Percentiles rank a stretch among this genome's conserved stretches.
phyloP scores from a whole-genome alignment of 257 asterid genomes.

The Jacaranda copaia region DNA sequence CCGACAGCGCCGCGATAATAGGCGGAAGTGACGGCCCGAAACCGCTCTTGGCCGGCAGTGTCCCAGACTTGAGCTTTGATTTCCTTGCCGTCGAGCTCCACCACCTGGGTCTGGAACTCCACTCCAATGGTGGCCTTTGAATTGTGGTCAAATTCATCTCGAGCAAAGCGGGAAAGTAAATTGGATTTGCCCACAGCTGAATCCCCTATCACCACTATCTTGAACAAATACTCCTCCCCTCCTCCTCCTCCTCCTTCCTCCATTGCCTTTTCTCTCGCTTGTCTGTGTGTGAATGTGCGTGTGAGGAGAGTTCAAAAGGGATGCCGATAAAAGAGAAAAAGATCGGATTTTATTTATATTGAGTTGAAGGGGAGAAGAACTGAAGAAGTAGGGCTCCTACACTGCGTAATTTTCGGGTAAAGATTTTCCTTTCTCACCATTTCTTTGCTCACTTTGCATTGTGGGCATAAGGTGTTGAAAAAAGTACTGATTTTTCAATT shows the following conservation, averaged over 20 bases:
- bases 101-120: constrained; percentile 81
- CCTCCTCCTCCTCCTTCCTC: constrained; percentile 55
- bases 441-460: not conserved
- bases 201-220: constrained; percentile 69
- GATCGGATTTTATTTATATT: constrained; percentile 6
- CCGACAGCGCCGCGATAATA: constrained; percentile 84
- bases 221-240: constrained; percentile 68
- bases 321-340: not conserved
- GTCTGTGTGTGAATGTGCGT: constrained; percentile 2
- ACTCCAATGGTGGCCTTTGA: constrained; percentile 80
- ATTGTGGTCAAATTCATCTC: constrained; percentile 75
- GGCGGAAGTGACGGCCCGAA: constrained; percentile 80
- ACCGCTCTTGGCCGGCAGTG: constrained; percentile 82
- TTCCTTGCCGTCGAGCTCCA: constrained; percentile 68
- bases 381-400: not conserved
- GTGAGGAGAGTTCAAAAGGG: not conserved
- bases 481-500: too few species aligned
- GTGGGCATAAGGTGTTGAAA: too few species aligned
- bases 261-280: constrained; percentile 11
- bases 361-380: constrained; percentile 32
- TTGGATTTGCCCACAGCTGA: constrained; percentile 77
- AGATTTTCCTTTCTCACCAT: not conserved
- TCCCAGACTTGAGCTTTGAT: constrained; percentile 82
- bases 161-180: constrained; percentile 69
- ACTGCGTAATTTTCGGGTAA: constrained; percentile 31